phyloP scores from a whole-genome alignment of 805 yeast genomes.

The Metschnikowia peoriensis region DNA sequence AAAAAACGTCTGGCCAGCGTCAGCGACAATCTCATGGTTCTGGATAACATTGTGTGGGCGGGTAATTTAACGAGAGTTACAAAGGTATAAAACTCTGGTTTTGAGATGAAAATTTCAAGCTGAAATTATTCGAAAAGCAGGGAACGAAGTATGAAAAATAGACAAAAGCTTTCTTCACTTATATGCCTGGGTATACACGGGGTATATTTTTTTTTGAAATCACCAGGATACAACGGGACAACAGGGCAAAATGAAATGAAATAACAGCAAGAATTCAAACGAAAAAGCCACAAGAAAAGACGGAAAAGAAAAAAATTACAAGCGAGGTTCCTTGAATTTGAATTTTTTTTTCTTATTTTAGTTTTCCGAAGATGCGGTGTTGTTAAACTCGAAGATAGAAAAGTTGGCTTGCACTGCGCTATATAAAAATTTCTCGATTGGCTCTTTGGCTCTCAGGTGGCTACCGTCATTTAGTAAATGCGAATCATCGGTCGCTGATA shows the following conservation, averaged over 20 bases:
- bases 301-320: background rate
- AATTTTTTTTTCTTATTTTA: too few relatives aligned
- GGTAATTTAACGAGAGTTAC: background rate
- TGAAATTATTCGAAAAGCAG: background rate
- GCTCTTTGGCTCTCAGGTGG: background rate
- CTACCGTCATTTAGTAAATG: slow-evolving; percentile 16
- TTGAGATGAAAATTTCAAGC: too few relatives aligned
- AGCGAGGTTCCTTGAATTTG: background rate
- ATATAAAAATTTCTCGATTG: slow-evolving; percentile 11
- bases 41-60: slow-evolving; percentile 14
- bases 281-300: background rate
- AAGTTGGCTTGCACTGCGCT: background rate
- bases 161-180: background rate
- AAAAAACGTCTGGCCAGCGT: slow-evolving; percentile 19
- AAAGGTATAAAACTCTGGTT: too few relatives aligned
- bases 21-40: slow-evolving; percentile 14
- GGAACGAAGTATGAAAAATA: background rate
- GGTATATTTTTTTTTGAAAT: background rate
- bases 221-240: background rate
- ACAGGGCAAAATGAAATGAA: background rate
- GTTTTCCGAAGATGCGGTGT: background rate
- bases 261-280: too few relatives aligned
- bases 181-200: background rate
- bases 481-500: slow-evolving; percentile 21
- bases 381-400: background rate